phyloP scores from a whole-genome alignment of 495 filamentous ascomycete species.

The Aspergillus saccharolyticus region DNA sequence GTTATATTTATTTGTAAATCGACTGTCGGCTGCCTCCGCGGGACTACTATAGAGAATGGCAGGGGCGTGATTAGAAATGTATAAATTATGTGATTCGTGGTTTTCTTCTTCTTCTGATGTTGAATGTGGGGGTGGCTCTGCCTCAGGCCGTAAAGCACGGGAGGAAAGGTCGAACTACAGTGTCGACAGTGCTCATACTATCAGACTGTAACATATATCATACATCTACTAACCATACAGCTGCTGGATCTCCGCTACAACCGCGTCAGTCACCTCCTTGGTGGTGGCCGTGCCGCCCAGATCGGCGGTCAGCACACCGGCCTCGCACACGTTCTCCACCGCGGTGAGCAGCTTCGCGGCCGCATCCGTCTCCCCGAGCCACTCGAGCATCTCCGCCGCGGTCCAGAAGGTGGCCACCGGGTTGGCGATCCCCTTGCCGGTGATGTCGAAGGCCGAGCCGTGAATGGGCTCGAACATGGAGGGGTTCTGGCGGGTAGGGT shows the following conservation, averaged over 20 bases:
- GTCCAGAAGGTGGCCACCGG: conserved; percentile 69
- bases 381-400: conserved; percentile 61
- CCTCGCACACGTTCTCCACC: conserved; percentile 57
- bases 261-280: conserved; percentile 55
- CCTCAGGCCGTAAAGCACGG: no score
- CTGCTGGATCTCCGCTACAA: conserved; percentile 52
- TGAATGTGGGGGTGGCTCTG: background rate
- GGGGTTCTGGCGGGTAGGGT: conserved; percentile 55
- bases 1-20: background rate
- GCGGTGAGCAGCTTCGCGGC: conserved; percentile 51
- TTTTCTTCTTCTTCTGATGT: no score
- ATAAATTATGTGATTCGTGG: no score
- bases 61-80: no score
- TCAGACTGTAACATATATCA: background rate
- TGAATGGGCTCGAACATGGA: conserved; percentile 68
- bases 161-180: no score
- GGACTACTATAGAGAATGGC: no score
- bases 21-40: no score
- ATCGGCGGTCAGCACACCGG: conserved; percentile 55
- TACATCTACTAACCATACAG: conserved; percentile 6
- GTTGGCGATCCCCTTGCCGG: conserved; percentile 67
- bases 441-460: conserved; percentile 66
- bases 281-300: conserved; percentile 53
- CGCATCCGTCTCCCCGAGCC: conserved; percentile 55
- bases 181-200: background rate